Evolutionary conservation across 2,329 filamentous ascomycete genomes (phyloP).

Genomic region (Sclerotinia glacialis): DNA sequence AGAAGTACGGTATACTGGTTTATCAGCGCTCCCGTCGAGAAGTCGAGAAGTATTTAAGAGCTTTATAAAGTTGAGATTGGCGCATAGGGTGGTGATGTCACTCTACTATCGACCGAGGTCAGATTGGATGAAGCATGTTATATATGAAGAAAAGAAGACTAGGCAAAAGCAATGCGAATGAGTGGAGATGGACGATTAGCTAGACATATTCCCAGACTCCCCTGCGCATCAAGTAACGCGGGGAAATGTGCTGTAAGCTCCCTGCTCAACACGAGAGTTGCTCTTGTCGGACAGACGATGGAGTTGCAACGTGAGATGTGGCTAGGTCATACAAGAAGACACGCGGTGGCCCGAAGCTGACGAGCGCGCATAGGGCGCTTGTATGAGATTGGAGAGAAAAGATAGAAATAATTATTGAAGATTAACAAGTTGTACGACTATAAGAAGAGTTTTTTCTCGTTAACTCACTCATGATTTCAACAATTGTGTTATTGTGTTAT

Average conservation of each 20-base stretch:
- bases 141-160: constrained; percentile 1
- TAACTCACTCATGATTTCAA: constrained; percentile 14
- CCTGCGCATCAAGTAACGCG: constrained; percentile 15
- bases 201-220: constrained; percentile 16
- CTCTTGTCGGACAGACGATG: constrained; percentile 21
- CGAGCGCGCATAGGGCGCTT: constrained; percentile 22
- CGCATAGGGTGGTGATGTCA: constrained; percentile 20
- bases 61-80: constrained; percentile 8
- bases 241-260: constrained; percentile 20
- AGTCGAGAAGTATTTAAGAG: neutral
- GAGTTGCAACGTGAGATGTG: constrained; percentile 22
- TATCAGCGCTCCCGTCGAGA: neutral
- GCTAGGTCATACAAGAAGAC: constrained; percentile 21
- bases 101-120: constrained; percentile 23
- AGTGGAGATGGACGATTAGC: constrained; percentile 9
- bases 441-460: neutral
- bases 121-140: constrained; percentile 16
- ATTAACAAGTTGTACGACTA: neutral
- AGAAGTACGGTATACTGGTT: neutral
- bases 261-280: constrained; percentile 11
- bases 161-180: constrained; percentile 4
- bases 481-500: neutral
- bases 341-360: constrained; percentile 12
- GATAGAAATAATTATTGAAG: neutral
- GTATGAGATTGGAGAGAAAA: neutral